Base-by-base conservation (phyloP, 345 rosid species). In the Crucihimalaya himalaica region DNA sequence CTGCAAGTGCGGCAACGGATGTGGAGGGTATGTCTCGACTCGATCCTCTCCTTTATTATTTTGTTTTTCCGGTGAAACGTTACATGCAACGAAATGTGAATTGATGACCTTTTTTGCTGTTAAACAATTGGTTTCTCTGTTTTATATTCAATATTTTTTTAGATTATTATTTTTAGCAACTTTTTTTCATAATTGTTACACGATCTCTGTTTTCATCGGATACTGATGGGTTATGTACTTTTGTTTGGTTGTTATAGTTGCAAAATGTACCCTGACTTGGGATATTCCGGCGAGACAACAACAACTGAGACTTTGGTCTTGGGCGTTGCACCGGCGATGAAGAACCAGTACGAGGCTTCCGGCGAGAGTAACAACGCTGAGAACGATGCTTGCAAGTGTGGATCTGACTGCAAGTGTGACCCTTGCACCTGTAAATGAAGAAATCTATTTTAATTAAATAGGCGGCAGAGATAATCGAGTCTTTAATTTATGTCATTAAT, bases 361-460 rank as follows among this genome's bases (percentile, higher is more conserved):
- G 89, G 68, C 0, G 82, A 81, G 84, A 72, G 74, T 69, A 81
- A 6, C 58, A 81, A 5, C 53, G 74, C 54, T 6, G 95, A 89
- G 90, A 87, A 83, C 78, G 89, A 85, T 14, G 96, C 85, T 28
- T 90, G 97, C 96, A 87, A 87, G 83, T 90, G 99, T 68, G 92
- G 90, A 43, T 74, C 71, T 60, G 82, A 74, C 83, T 92, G 99
- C 87, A 83, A 66, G 71, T 95, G 99, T 82, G 67, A 89, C 62
- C 96, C 97, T 15, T 95, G 99, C 89, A 87, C 34, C 20, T 89
- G 97, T 51, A 89, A 95, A 76, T 87, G 85, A 95, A 78, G 39
- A 25, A 54, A 7, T 13, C 14, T 56, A 5, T 0, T 4, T 8
- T 4, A 35, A 15, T 3, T 16, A 6, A n/a, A n/a, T n/a, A n/a